These are phyloP conservation scores for Canna indica DNA, from an alignment of 176 grass and related monocot species.

Conservation along the genomic window DNA sequence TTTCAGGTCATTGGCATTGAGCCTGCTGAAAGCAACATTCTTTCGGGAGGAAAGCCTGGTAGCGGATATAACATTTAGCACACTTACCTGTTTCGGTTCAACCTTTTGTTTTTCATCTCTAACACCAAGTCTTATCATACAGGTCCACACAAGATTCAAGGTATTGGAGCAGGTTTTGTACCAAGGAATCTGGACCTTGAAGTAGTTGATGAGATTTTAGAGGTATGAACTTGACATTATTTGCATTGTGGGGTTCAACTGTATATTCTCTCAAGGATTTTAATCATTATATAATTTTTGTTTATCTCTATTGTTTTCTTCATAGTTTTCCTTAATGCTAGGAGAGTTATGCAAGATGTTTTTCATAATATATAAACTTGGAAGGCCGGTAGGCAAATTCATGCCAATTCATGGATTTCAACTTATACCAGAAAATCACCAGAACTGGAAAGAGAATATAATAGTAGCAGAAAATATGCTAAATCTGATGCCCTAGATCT, in stretches of 20 bases:
- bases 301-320: not conserved
- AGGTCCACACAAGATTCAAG: slow-evolving; percentile 98
- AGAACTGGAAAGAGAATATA: no score
- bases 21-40: slow-evolving; percentile 87
- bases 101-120: slow-evolving; percentile 22
- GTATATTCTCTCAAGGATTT: not conserved
- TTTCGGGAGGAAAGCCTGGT: slow-evolving; percentile 93
- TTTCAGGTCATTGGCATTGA: slow-evolving; percentile 83
- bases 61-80: slow-evolving; percentile 9
- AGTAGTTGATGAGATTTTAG: slow-evolving; percentile 73
- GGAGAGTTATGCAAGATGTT: not conserved
- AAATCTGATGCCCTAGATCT: no score
- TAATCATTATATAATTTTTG: no score
- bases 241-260: not conserved
- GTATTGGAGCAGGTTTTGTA: slow-evolving; percentile 86
- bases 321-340: not conserved
- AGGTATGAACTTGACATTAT: slow-evolving; percentile 32
- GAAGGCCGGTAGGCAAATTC: no score
- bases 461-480: no score
- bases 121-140: not conserved
- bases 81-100: slow-evolving; percentile 9
- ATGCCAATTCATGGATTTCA: no score
- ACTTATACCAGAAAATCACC: no score
- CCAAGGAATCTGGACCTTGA: slow-evolving; percentile 71
- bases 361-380: not conserved